Base-by-base conservation (phyloP, 2,329 filamentous ascomycete species). In the Beauveria medogensis region DNA sequence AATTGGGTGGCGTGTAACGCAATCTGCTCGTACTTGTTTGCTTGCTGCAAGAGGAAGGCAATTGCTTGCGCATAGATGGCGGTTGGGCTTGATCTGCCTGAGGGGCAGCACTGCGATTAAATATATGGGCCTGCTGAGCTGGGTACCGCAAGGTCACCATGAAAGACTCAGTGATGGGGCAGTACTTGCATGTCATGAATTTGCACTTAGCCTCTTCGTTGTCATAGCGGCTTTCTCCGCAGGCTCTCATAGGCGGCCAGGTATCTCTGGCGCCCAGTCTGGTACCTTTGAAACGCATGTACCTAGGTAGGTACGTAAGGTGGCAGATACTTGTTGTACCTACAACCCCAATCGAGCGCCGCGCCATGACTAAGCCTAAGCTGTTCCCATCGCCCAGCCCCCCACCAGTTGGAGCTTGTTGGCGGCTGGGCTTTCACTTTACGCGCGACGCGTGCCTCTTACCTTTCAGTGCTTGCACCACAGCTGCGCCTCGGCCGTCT, bases 381-480 rank as follows among this genome's bases (percentile, higher is more conserved):
- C 50, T 18, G 18, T 40, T 22, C 22, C 51, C 22, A 44, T 41
- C 52, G 48, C 48, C 26, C 28, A 34, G 30, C 24, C 47, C 34
- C 55, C 48, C 55, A 50, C 60, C 30, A 46, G 12, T 12, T 40
- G n/a, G 43, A 47, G 50, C n/a, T 48, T n/a, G 46, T 30, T 43
- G 22, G 47, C 59, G 24, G 41, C 54, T 54, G 52, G 18, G 28
- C 18, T 22, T 40, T 69, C 70, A 70, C 72, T 75, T 73, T 68
- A 75, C 73, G 72, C 73, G 73, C 68, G 67, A 74, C 73, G 73
- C 73, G 72, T 70, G 66, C 66, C 62, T 60, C 51, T 59, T 62
- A 55, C 63, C 69, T 69, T 69, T 70, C 69, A 70, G 67, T 67
- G 69, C 70, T 69, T 65, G 62, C 63, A 50, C 57, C 56, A 16